Evolutionary conservation across 768 basidiomycete species (phyloP), one percentile per base, ranked within the genome.

Genomic region (Termitomyces sp.): DNA sequence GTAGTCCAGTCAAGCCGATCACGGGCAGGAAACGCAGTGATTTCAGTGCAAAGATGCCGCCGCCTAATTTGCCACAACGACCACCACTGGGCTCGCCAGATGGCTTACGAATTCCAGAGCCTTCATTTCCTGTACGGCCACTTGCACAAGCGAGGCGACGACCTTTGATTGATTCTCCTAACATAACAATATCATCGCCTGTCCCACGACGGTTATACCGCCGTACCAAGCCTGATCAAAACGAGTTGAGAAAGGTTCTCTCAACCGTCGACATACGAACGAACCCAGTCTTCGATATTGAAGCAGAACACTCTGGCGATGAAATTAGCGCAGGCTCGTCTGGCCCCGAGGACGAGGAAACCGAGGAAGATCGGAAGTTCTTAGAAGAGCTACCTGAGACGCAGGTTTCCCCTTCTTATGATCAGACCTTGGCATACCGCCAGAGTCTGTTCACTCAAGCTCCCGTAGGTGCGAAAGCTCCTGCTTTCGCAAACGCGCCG

Each of bases 271-370:
- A 54, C 44, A 19, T 21, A 64, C 60, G 35, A 64, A 43, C 38
- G 37, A 68, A 80, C 68, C 63, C 66, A 1, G 75, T 85, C 66
- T 76, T 90, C 51, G 90, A 90, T 62, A 75, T 82, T 34, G 87
- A 86, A 66, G 92, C 92, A 3, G 70, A 70, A 17, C 92, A 92
- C 63, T 94, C 92, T 9, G 92, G 90, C 19, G 90, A 90, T 56
- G 92, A 93, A 64, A 76, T 77, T 54, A 87, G 86, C 63, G 80
- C 76, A 54, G 89, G 89, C 34, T 75, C 74, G 1, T 86, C 85
- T 0, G 77, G 73, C 34, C 77, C 73, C 63, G 82, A 77, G 59
- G 80, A 82, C 38, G 78, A 81, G 27, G 87, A 87, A 64, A 81
- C 77, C 65, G 89, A 88, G 64, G 83, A 81, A 34, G 90, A 93